Conservation (phyloP, 176 grass and related monocot species). For the Guadua angustifolia region DNA sequence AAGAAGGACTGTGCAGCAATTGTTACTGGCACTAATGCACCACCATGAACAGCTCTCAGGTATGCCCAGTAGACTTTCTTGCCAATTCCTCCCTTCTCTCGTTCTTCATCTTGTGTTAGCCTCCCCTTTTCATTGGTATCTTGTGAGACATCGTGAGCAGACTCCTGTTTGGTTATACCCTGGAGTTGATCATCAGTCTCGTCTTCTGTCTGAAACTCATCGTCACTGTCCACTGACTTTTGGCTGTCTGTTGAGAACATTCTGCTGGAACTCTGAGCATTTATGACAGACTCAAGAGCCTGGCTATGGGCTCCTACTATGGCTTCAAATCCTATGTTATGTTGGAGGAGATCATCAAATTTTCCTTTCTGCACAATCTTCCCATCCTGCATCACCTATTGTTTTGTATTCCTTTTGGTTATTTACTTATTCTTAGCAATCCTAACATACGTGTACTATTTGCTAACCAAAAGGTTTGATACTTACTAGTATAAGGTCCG, state of each 20-base stretch:
- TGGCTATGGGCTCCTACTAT: conserved; percentile 92
- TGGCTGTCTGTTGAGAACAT: conserved; percentile 31
- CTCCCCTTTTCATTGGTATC: conserved; percentile 74
- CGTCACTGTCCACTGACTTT: conserved; percentile 49
- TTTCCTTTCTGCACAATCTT: conserved; percentile 78
- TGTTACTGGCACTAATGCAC: conserved; percentile 75
- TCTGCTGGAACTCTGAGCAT: conserved; percentile 87
- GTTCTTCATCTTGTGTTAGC: conserved; percentile 91
- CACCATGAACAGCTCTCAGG: conserved; percentile 72
- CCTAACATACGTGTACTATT: conserved; percentile 17
- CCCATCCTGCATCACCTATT: conserved; percentile 96
- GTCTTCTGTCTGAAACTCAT: conserved; percentile 58
- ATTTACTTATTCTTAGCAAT: conserved; percentile 25
- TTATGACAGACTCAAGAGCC: conserved; percentile 85
- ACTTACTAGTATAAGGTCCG: conserved; percentile 89
- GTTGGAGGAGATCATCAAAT: conserved; percentile 83
- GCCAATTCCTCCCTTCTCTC: conserved; percentile 82
- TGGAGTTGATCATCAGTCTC: conserved; percentile 51
- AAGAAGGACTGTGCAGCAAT: conserved; percentile 72
- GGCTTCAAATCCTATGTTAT: conserved; percentile 87
- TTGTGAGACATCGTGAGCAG: conserved; percentile 65
- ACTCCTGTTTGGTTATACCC: conserved; percentile 86
- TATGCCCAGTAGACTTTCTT: conserved; percentile 91
- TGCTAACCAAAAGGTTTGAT: conserved; percentile 14
- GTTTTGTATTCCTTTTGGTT: conserved; percentile 33